Conservation (phyloP, 306 rosid genomes). For the Citrullus mucosospermus region DNA sequence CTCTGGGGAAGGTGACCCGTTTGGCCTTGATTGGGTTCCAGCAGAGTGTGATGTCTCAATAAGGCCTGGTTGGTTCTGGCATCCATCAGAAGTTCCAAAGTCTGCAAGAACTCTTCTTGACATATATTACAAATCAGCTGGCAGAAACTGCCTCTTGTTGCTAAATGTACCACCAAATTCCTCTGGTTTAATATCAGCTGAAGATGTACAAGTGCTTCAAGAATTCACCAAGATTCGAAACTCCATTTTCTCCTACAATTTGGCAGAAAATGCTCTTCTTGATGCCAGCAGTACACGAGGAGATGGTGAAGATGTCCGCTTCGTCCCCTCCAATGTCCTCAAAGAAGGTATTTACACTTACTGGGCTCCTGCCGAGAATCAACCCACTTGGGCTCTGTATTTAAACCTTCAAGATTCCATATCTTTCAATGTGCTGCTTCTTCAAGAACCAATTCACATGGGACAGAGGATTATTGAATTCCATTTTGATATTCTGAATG, state of each 20-base stretch:
- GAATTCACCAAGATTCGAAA: slow-evolving; percentile 53
- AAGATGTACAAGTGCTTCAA: slow-evolving; percentile 67
- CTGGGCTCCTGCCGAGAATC: slow-evolving; percentile 74
- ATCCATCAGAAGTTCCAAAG: slow-evolving; percentile 58
- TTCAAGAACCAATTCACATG: slow-evolving; percentile 90
- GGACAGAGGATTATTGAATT: slow-evolving; percentile 77
- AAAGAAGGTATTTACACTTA: slow-evolving; percentile 53
- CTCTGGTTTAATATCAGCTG: slow-evolving; percentile 74
- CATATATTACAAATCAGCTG: slow-evolving; percentile 65
- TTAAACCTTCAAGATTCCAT: slow-evolving; percentile 41
- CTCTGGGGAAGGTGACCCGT: slow-evolving; percentile 44
- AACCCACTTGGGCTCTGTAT: slow-evolving; percentile 39
- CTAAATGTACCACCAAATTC: slow-evolving; percentile 86
- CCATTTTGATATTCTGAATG: slow-evolving; percentile 42
- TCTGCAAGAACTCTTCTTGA: slow-evolving; percentile 72
- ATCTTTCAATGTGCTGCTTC: slow-evolving; percentile 56
- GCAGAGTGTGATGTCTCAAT: slow-evolving; percentile 82
- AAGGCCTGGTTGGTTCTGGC: slow-evolving; percentile 96
- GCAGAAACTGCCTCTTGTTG: slow-evolving; percentile 66
- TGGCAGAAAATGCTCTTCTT: slow-evolving; percentile 39
- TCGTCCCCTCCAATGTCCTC: slow-evolving; percentile 47
- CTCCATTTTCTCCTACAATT: slow-evolving; percentile 60
- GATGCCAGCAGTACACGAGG: slow-evolving; percentile 65
- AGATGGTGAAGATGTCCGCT: slow-evolving; percentile 27
- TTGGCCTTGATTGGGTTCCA: slow-evolving; percentile 75